These are phyloP conservation scores for Hypomontagnella submonticulosa DNA, from an alignment of 495 filamentous ascomycete species.

Conservation along the genomic window DNA sequence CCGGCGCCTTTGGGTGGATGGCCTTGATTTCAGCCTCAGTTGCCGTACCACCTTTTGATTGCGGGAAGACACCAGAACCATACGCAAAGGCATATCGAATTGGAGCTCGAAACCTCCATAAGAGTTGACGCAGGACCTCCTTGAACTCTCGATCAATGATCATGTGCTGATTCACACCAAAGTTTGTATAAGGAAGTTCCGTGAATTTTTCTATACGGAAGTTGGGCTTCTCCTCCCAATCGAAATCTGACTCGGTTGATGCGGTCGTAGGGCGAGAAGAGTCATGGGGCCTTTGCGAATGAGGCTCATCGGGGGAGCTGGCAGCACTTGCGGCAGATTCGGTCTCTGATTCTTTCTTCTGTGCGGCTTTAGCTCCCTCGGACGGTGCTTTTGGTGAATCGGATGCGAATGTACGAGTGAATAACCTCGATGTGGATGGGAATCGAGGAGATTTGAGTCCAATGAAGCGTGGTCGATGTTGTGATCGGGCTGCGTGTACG, in stretches of 20 bases:
- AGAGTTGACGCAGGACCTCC: conserved; percentile 83
- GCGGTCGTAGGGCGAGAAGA: conserved; percentile 20
- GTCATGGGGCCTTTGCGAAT: conserved; percentile 28
- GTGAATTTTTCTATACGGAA: conserved; percentile 80
- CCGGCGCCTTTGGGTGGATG: conserved; percentile 79
- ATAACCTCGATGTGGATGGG: conserved; percentile 6
- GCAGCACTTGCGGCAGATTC: conserved; percentile 47
- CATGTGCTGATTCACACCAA: conserved; percentile 96
- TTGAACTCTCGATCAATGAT: conserved; percentile 94
- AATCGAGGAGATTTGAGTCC: conserved; percentile 7
- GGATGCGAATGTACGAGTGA: conserved; percentile 40
- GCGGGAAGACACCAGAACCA: conserved; percentile 94
- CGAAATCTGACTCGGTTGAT: conserved; percentile 43
- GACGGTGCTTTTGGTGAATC: conserved; percentile 28
- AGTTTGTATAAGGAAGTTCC: conserved; percentile 87
- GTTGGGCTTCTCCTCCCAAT: conserved; percentile 86
- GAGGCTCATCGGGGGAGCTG: conserved; percentile 46
- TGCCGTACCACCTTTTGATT: conserved; percentile 66
- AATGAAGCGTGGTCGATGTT: conserved; percentile 9
- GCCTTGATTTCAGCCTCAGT: conserved; percentile 64
- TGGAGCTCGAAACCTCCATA: conserved; percentile 93
- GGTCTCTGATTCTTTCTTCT: conserved; percentile 39
- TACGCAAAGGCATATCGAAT: conserved; percentile 98
- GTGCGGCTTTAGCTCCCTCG: conserved; percentile 33
- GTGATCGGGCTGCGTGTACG: conserved; percentile 22